Evolutionary conservation across 495 filamentous ascomycete species (phyloP), one percentile per base, ranked within the genome.

Genomic region (Aspergillus bridgeri): DNA sequence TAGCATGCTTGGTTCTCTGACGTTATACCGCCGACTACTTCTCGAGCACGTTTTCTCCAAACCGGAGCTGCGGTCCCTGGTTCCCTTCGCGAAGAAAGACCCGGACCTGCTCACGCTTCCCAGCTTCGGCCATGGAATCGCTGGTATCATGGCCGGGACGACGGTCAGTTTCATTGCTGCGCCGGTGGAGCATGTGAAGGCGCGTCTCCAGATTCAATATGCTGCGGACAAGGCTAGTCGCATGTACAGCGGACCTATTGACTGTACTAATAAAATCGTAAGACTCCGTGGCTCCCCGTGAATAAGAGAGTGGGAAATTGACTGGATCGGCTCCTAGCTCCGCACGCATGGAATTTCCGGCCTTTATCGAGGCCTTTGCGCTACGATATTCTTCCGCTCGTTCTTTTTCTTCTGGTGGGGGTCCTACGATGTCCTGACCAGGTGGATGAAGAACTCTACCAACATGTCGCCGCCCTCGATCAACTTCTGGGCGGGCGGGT

Each of bases 331-430:
- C 22, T 42, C 21, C 6, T 21, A 83, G 80, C 62, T 76, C 27
- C 59, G 65, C 23, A 69, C 75, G 43, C 90, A 96, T 65, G 94
- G 93, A 13, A 66, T 97, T 3, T 60, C 69, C 15, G 93, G 93
- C 17, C 68, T 97, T 1, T 97, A 91, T 73, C 91, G 90, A 63
- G 94, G 94, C 0, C 75, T 98, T 33, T 77, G 69, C 25, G 89
- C 94, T 1, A 98, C 94, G 0, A 77, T 97, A 27, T 64, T 98
- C 51, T 97, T 97, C 75, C 82, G 94, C 21, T 83, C 86, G 5
- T 95, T 91, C 72, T 98, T 98, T 80, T 96, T 96, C 81, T 94
- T 88, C 76, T 96, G 91, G 93, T 98, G 94, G 94, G 88, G 87
- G 11, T 86, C 84, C 38, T 98, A 98, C 73, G 92, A 96, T 60